Evolutionary conservation across 1,284 basidiomycete genomes (phyloP).

Genomic region (Cutaneotrichosporon daszewskae): DNA sequence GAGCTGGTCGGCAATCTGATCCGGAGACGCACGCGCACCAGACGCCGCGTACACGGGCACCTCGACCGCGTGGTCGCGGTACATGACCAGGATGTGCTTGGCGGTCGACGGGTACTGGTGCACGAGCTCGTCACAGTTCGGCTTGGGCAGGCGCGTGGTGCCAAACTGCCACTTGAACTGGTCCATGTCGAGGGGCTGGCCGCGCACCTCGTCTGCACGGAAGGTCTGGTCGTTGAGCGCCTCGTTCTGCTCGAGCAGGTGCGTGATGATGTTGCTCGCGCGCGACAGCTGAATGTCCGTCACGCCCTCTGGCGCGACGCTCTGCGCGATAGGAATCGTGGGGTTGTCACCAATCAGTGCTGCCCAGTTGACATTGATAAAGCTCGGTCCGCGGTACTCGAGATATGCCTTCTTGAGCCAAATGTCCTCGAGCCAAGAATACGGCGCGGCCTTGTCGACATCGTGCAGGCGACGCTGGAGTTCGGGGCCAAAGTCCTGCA

Average conservation of each 20-base stretch:
- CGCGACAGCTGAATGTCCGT: constrained; percentile 8
- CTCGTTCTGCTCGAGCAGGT: constrained; percentile 13
- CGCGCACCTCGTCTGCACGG: constrained; percentile 7
- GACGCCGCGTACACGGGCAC: constrained; percentile 9
- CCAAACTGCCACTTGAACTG: constrained; percentile 17
- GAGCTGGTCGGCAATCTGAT: constrained; percentile 11
- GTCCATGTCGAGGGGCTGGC: constrained; percentile 11
- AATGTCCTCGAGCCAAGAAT: constrained; percentile 16
- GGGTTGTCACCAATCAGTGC: constrained; percentile 10
- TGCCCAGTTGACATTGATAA: constrained; percentile 17
- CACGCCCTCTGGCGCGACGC: not conserved
- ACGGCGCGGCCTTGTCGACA: constrained; percentile 10
- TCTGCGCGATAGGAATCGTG: not conserved
- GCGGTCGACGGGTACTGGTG: constrained; percentile 4
- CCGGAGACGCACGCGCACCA: constrained; percentile 4
- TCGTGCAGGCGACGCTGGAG: constrained; percentile 10
- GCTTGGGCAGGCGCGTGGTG: constrained; percentile 13
- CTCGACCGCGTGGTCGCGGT: constrained; percentile 4
- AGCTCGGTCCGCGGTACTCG: constrained; percentile 10
- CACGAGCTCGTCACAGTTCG: constrained; percentile 4
- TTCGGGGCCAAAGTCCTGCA: constrained; percentile 8
- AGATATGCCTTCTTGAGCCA: constrained; percentile 16
- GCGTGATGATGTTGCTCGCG: constrained; percentile 7
- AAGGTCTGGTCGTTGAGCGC: constrained; percentile 13
- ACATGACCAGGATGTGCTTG: constrained; percentile 9